Evolutionary conservation across 2,329 filamentous ascomycete species (phyloP).

Genomic region (Trichoderma sp.): DNA sequence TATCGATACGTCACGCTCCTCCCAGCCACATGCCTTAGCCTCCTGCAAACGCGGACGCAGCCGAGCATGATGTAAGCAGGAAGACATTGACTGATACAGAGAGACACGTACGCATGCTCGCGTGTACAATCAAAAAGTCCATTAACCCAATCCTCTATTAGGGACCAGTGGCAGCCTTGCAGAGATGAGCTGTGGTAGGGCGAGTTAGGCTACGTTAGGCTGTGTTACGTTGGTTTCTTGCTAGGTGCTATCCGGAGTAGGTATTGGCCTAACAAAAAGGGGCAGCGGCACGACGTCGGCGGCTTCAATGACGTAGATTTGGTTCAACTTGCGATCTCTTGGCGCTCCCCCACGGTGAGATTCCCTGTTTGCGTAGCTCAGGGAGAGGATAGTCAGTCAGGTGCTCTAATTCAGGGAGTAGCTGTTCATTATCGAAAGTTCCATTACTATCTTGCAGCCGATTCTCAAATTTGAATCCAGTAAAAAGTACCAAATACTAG

Average conservation of each 20-base stretch:
- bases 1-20: constrained; percentile 10
- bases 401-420: neutral
- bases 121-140: neutral
- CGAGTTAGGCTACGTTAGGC: neutral
- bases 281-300: neutral
- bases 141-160: neutral
- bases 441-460: neutral
- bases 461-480: too few species aligned
- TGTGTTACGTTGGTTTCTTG: neutral
- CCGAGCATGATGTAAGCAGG: constrained; percentile 8
- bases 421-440: neutral
- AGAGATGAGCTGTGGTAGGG: neutral
- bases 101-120: neutral
- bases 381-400: neutral
- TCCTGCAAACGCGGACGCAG: neutral
- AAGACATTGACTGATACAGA: neutral
- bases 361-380: neutral
- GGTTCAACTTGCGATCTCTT: neutral
- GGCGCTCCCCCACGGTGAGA: neutral
- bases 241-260: neutral
- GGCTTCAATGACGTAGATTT: constrained; percentile 5
- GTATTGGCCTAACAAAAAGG: neutral
- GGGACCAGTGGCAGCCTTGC: neutral
- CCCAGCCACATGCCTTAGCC: constrained; percentile 7
- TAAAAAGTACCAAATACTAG: too few species aligned